A percentile compares a stretch with the other conserved stretches of the same genome.
These are phyloP conservation scores for Macrolepiota albuminosa DNA, from an alignment of 768 basidiomycete genomes.

Conservation along the genomic window DNA sequence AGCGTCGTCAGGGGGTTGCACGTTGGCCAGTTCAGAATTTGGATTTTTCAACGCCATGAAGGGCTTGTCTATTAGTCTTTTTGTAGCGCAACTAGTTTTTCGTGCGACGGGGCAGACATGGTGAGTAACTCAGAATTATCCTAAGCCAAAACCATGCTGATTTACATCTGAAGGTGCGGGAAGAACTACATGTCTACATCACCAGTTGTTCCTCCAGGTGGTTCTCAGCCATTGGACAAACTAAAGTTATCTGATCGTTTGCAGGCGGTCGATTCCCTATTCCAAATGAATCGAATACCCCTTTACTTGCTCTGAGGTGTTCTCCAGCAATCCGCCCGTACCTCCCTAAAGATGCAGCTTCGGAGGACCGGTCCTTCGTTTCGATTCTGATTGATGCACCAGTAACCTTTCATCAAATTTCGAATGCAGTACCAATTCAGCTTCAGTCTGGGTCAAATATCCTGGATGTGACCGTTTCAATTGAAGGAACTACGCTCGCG, in stretches of 20 bases:
- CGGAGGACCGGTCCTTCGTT: constrained; percentile 27
- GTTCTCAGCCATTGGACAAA: constrained; percentile 4
- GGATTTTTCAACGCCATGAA: background rate
- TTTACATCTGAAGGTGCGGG: constrained; percentile 40
- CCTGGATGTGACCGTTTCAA: constrained; percentile 39
- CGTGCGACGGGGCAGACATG: constrained; percentile 15
- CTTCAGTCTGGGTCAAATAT: constrained; percentile 19
- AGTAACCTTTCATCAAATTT: constrained; percentile 42
- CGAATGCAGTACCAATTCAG: constrained; percentile 39
- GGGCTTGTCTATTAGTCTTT: background rate
- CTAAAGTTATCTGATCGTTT: background rate
- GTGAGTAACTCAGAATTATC: background rate
- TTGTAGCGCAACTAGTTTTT: background rate
- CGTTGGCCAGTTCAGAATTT: background rate
- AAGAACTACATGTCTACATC: constrained; percentile 48
- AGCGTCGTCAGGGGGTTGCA: background rate
- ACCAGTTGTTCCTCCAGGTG: constrained; percentile 39
- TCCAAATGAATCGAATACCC: constrained; percentile 28
- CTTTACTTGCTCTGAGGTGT: constrained; percentile 57
- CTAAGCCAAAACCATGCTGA: constrained; percentile 13
- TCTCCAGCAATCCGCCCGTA: constrained; percentile 57
- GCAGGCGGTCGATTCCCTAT: constrained; percentile 41
- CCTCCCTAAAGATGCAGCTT: constrained; percentile 44
- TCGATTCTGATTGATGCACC: constrained; percentile 50
- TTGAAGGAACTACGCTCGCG: constrained; percentile 39